Evolutionary conservation across 1,284 basidiomycete genomes (phyloP).

Genomic region (Leccinum angustisporum): DNA sequence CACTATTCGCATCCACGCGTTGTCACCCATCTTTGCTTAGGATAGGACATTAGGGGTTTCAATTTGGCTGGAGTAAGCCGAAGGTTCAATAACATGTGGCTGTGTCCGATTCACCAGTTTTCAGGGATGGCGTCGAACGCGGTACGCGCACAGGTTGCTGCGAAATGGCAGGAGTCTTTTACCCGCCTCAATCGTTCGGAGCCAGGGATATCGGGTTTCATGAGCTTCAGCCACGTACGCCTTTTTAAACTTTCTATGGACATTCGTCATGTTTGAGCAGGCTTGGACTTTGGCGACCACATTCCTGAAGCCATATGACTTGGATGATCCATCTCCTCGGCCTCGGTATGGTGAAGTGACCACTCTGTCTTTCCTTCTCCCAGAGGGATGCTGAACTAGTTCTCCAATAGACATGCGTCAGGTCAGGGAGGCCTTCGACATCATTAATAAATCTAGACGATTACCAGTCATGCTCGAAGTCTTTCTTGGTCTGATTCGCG

Average conservation of each 20-base stretch:
- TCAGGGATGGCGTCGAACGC: conserved; percentile 51
- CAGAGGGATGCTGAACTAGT: background rate
- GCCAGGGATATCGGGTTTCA: conserved; percentile 64
- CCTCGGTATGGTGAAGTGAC: conserved; percentile 40
- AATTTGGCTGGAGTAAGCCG: background rate
- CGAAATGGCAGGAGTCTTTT: conserved; percentile 73
- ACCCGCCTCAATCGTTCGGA: conserved; percentile 59
- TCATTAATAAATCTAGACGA: conserved; percentile 55
- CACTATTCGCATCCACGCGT: background rate
- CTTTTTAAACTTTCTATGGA: background rate
- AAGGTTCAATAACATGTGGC: conserved; percentile 19
- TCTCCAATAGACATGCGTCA: conserved; percentile 44
- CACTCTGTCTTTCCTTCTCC: background rate
- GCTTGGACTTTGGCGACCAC: conserved; percentile 62
- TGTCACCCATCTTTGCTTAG: background rate
- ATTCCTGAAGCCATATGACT: conserved; percentile 57
- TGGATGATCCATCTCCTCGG: conserved; percentile 38
- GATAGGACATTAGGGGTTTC: background rate
- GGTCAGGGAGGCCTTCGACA: conserved; percentile 53
- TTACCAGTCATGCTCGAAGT: conserved; percentile 63
- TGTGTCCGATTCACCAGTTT: conserved; percentile 12
- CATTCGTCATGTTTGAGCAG: conserved; percentile 35
- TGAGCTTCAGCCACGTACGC: conserved; percentile 62
- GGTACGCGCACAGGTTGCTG: conserved; percentile 58
- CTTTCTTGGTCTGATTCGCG: conserved; percentile 53